Base-by-base conservation (phyloP, 176 grass and related monocot genomes). In the Carex pumila region DNA sequence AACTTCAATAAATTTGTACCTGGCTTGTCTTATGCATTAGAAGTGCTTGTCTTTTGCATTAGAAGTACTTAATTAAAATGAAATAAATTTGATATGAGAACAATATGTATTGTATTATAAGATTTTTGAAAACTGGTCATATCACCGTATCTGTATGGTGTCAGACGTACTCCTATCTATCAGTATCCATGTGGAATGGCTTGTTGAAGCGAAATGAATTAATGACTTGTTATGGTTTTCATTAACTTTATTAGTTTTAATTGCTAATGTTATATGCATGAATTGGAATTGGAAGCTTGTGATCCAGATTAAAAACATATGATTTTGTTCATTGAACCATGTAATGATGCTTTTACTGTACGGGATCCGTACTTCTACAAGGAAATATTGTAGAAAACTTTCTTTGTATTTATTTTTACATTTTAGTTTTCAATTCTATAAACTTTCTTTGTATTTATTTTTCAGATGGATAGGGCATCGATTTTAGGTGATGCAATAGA, bases 401-500 rank as follows among this genome's bases (percentile, higher is more conserved):
- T 25, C 25, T 25, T 25, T 25, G 25, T 25, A 25, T 25, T 25
- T 25, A 41, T 2, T 55, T n/a, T 63, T 12, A 71, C 5, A n/a
- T 50, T 76, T 22, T 43, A 84, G 84, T 62, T 17, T 62, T 56
- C 65, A 12, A 58, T 53, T 64, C 37, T 62, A 0, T 70, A 69
- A 3, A 65, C 29, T 36, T 55, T 30, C 0, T 59, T 87, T 71
- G 2, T 72, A 18, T 15, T 84, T 84, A 15, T 66, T 55, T 82
- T 54, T 17, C 81, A 99, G 97, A 99, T 99, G 97, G 97, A 99
- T 80, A 94, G 97, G 85, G 97, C 91, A 50, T 99, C 93, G 3
- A 99, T 99, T 89, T 88, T 99, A 3, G 97, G 97, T 0, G 93
- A 99, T 30, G 97, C 97, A 43, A 96, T 96, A 14, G 97, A 99